Evolutionary conservation across 2,329 filamentous ascomycete genomes (phyloP).

Genomic region (Fusarium multiceps): DNA sequence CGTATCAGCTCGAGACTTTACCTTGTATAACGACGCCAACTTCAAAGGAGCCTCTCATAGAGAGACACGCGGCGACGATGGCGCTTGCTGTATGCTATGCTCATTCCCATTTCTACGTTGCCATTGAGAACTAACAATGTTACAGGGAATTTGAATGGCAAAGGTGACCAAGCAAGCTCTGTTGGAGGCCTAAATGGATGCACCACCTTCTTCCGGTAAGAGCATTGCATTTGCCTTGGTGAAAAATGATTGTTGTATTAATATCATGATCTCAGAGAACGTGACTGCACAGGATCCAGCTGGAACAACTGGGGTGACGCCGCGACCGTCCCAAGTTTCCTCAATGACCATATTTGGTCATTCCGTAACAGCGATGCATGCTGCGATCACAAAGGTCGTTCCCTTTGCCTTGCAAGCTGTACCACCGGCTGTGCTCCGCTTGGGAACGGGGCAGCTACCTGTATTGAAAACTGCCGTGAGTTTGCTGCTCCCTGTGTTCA

Average conservation of each 20-base stretch:
- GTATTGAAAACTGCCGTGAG: neutral
- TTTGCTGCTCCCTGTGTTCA: rapidly evolving
- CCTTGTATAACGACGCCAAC: no score
- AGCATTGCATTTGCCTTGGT: neutral
- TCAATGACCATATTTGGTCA: neutral
- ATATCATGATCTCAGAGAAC: neutral
- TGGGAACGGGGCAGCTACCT: neutral
- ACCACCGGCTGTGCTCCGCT: neutral
- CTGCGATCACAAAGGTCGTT: neutral
- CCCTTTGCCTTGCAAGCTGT: neutral
- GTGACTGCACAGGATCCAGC: neutral
- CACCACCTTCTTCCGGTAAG: neutral
- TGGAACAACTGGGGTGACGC: neutral
- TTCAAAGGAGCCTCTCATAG: no score
- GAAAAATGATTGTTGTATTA: neutral
- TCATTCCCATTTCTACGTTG: rapidly evolving
- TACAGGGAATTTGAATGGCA: neutral
- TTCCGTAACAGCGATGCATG: neutral
- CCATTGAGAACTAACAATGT: neutral
- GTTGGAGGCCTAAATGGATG: neutral
- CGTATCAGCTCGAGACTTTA: no score
- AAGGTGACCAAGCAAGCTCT: constrained; percentile 33
- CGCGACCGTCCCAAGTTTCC: neutral
- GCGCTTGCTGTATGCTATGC: no score
- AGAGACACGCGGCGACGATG: no score